These are phyloP conservation scores for Hypoxylon sp. DNA, from an alignment of 2,329 filamentous ascomycete species.

Conservation along the genomic window DNA sequence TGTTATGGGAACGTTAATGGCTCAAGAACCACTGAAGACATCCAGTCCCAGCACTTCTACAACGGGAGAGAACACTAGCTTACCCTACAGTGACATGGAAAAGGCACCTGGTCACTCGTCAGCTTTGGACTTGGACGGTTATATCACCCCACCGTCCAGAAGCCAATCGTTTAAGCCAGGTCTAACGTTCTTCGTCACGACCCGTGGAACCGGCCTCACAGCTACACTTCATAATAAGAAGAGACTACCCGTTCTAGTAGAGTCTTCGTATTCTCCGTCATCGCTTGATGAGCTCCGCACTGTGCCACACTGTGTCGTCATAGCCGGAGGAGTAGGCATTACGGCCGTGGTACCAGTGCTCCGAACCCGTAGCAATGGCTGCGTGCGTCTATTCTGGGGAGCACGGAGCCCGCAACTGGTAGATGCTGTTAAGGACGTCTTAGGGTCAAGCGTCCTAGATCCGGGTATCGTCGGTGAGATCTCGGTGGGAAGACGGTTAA, in stretches of 20 bases:
- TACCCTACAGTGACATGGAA: conserved; percentile 9
- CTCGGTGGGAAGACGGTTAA: conserved; percentile 33
- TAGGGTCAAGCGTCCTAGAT: conserved; percentile 26
- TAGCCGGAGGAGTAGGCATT: conserved; percentile 40
- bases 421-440: conserved; percentile 13
- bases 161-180: conserved; percentile 14
- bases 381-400: conserved; percentile 39
- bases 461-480: conserved; percentile 30
- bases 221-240: conserved; percentile 15
- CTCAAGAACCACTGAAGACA: neutral
- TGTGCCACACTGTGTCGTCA: conserved; percentile 31
- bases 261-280: conserved; percentile 28
- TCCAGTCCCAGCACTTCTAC: conserved; percentile 2
- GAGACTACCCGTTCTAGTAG: conserved; percentile 28
- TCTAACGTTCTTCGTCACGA: conserved; percentile 38
- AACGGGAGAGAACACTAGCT: neutral
- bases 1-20: conserved; percentile 38
- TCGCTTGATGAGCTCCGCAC: conserved; percentile 26
- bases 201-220: conserved; percentile 21
- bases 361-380: conserved; percentile 22
- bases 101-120: conserved; percentile 11
- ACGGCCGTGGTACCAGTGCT: conserved; percentile 30
- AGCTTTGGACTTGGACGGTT: neutral
- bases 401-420: conserved; percentile 24
- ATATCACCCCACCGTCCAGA: neutral